A percentile compares a stretch with the other conserved stretches of the same genome.
These are phyloP conservation scores for Pelargonium citronellum DNA, from an alignment of 441 rosid species.

Conservation along the genomic window DNA sequence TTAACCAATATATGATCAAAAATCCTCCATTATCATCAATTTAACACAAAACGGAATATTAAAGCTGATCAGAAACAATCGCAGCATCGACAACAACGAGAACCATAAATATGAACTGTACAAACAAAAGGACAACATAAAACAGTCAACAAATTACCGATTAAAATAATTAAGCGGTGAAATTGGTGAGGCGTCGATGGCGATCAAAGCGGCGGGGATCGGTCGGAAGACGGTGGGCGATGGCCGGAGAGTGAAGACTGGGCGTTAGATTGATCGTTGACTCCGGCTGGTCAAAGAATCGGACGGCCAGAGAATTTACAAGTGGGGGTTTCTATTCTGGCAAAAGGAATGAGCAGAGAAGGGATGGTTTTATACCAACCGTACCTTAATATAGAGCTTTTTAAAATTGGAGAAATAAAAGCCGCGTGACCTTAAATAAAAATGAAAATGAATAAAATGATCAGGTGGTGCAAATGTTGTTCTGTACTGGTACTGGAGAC, in stretches of 20 bases:
- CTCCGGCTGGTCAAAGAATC: constrained; percentile 7
- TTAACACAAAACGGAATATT: not conserved
- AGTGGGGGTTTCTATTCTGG: not conserved
- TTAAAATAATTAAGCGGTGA: not conserved
- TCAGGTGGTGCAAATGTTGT: not conserved
- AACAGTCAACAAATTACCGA: constrained; percentile 9
- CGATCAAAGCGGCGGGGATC: not conserved
- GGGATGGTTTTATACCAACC: constrained; percentile 5
- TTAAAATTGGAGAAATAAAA: not conserved
- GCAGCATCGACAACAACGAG: not conserved
- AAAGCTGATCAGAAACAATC: constrained; percentile 1
- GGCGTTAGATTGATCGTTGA: constrained; percentile 6
- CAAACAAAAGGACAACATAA: not conserved
- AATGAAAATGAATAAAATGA: not conserved
- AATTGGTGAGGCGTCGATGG: not conserved
- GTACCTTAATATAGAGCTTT: not conserved
- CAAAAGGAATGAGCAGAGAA: constrained; percentile 2
- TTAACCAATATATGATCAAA: not conserved
- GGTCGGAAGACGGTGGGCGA: not conserved
- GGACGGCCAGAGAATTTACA: constrained; percentile 5
- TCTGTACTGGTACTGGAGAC: not conserved
- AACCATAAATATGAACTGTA: not conserved
- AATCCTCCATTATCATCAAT: not conserved
- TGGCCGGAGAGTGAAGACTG: not conserved
- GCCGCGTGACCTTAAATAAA: not conserved